phyloP scores from a whole-genome alignment of 805 yeast genomes.

The Pichia scutulata region DNA sequence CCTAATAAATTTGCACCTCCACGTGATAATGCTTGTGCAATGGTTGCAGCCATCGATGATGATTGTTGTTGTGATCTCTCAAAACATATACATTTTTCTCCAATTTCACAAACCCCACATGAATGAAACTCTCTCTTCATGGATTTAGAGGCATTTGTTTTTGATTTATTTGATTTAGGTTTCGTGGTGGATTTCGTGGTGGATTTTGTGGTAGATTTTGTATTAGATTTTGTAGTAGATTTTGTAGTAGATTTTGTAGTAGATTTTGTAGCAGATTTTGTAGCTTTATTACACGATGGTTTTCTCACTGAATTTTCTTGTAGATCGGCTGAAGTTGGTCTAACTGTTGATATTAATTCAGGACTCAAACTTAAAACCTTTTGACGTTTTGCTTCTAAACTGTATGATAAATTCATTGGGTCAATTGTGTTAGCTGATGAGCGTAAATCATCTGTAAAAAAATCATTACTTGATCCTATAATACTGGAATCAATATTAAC shows the following conservation, averaged over 20 bases:
- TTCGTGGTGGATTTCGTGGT: not conserved
- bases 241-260: not conserved
- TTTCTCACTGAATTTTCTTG: not conserved
- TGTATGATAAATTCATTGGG: slow-evolving; percentile 27
- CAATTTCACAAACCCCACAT: slow-evolving; percentile 7
- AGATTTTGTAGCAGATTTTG: not conserved
- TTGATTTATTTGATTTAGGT: not conserved
- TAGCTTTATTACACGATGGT: no score
- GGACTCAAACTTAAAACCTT: slow-evolving; percentile 6
- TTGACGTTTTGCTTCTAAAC: slow-evolving; percentile 26
- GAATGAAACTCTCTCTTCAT: slow-evolving; percentile 4
- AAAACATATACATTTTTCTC: slow-evolving; percentile 4
- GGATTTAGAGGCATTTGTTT: not conserved
- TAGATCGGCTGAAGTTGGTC: not conserved
- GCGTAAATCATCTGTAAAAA: not conserved
- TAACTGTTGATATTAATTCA: not conserved
- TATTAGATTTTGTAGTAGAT: not conserved
- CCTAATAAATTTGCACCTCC: slow-evolving; percentile 5
- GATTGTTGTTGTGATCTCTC: slow-evolving; percentile 1
- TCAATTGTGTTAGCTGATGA: slow-evolving; percentile 22
- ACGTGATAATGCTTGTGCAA: slow-evolving; percentile 7
- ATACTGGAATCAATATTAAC: not conserved
- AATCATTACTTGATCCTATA: not conserved
- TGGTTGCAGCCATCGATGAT: slow-evolving; percentile 4
- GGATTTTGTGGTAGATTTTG: not conserved